These are phyloP conservation scores for Trypethelium eluteriae DNA, from an alignment of 495 filamentous ascomycete species.

Conservation along the genomic window DNA sequence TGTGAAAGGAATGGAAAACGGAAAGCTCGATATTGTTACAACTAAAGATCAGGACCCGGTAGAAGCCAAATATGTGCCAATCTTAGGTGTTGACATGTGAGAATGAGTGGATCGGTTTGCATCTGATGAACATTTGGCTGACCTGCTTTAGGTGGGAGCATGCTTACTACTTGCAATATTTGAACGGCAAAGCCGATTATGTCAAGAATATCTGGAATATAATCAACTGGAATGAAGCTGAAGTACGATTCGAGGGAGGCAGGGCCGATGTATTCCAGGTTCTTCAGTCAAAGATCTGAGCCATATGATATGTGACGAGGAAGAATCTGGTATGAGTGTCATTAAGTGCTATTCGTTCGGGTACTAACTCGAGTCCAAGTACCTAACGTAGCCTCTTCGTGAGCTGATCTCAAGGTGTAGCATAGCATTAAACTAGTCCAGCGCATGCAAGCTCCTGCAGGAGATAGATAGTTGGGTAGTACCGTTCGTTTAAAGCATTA, in stretches of 20 bases:
- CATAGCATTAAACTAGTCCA: no score
- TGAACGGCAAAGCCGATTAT: conserved; percentile 34
- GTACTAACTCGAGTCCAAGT: no score
- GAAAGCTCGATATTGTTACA: conserved; percentile 30
- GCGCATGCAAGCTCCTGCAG: no score
- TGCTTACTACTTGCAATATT: conserved; percentile 40
- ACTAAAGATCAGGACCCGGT: conserved; percentile 37
- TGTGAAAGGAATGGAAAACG: conserved; percentile 26
- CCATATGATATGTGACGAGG: no score
- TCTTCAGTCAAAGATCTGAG: conserved; percentile 24
- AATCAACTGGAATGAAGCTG: conserved; percentile 34
- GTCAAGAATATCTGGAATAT: conserved; percentile 35
- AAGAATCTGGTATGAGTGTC: no score
- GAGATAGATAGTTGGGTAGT: no score
- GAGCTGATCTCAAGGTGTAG: no score
- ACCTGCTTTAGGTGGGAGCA: conserved; percentile 32
- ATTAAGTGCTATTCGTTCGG: no score
- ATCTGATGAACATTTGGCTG: background rate
- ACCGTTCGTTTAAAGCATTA: no score
- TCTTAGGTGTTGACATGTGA: conserved; percentile 36
- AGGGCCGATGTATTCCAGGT: conserved; percentile 27
- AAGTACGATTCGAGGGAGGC: conserved; percentile 27
- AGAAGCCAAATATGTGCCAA: conserved; percentile 30
- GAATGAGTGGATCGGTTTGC: background rate
- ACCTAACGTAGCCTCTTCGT: no score